Base-by-base conservation (phyloP, 441 rosid species). In the Mallotus japonicus region DNA sequence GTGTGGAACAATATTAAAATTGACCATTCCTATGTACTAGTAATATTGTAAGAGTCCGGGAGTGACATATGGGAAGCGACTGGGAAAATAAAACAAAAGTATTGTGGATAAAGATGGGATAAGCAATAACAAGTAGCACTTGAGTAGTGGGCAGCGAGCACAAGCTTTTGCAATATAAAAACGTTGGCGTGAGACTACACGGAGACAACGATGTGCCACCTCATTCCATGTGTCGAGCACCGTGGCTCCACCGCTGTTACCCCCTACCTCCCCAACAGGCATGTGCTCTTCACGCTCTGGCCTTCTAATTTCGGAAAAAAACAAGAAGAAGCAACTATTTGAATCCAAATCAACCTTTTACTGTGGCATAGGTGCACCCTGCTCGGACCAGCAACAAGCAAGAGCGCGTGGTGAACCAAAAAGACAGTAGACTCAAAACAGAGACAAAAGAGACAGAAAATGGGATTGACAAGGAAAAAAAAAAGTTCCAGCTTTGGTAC, bases 201-300 rank as follows among this genome's bases (percentile, higher is more conserved):
- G 14, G n/a, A 58, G 77, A 75, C 65, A 69, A 63, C 59, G 65
- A 69, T 54, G 44, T 69, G 58, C 59, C 60, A 69, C 64, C 69
- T 24, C 40, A 12, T 42, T 62, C 24, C 67, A 62, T n/a, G 51
- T 62, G 67, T 42, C 49, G 28, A n/a, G 28, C 51, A 62, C 50
- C 28, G 28, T 4, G 15, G 50, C 28, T 7, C 49, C 55, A 19
- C 37, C 5, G 7, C 15, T 10, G 16, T 22, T 51, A 19, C 53
- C 5, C 5, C 54, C 28, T 10, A 47, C 40, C 3, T 8, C 55
- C 9, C 40, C 6, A 20, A 22, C 17, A 12, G 2, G n/a, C 50
- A 4, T 2, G 28, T 62, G 67, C 22, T 7, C 56, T 20, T 1
- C 40, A 46, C 69, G 56, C 69, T 46, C 42, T 32, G 7, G 0